Base-by-base conservation (phyloP, 2,329 filamentous ascomycete genomes). In the Colletotrichum viniferum region DNA sequence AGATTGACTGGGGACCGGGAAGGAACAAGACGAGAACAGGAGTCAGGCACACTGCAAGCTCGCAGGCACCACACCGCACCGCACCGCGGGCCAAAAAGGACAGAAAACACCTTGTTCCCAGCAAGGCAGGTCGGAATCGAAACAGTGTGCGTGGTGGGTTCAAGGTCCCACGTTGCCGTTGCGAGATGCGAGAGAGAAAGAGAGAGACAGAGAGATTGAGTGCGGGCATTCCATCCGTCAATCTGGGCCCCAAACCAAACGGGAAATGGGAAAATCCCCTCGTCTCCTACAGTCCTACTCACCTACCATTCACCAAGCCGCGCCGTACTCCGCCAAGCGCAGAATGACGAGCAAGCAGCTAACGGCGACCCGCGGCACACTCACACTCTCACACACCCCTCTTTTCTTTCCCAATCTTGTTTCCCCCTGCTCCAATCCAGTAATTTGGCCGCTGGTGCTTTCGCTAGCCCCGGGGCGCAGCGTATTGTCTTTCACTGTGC, bases 41-140 rank as follows among this genome's bases (percentile, higher is more conserved):
- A 43, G 38, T 43, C 38, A 43, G 36, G 36, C 38, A 43, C 38
- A 43, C 38, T 12, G 36, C 16, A 43, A 43, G 36, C 36, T n/a
- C 38, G 38, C 38, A 12, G 38, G 38, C 38, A 43, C 38, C 38
- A n/a, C 38, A 16, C 14, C 34, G 34, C 34, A 38, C 36, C 36
- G 4, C 36, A 43, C 38, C 38, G 38, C 38, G 18, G 16, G 38
- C 8, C 38, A 43, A 28, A 24, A 58, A 58, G 24, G 7, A 18
- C 55, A 58, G 69, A 62, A 4, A 48, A 73, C 56, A 73, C 38
- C 56, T 69, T 69, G 65, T 62, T 69, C 69, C 58, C 43, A 70
- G 34, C 24, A 48, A 36, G 73, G 73, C 56, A 75, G 69, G 62
- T 75, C 73, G 56, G 63, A 75, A 73, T 75, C 73, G 56, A 68